Evolutionary conservation across 2,329 filamentous ascomycete species (phyloP), one percentile per base, ranked within the genome.

Genomic region (Escovopsis weberi): DNA sequence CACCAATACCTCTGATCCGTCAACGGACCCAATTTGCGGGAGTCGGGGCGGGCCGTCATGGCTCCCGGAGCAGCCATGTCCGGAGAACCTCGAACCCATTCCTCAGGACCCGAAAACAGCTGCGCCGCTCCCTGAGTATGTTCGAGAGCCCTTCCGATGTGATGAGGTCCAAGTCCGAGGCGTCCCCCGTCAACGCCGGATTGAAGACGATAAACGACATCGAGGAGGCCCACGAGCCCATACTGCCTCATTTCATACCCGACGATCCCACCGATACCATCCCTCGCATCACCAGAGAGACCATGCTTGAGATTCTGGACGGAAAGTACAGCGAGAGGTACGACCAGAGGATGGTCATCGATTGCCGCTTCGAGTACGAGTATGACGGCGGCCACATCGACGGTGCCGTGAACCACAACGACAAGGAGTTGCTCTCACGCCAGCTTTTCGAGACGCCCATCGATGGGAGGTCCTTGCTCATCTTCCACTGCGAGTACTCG

Each of bases 401-500:
- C 51, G 84, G 84, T 15, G 91, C 91, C 37, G 71, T 94, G 64
- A 98, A 98, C 68, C 91, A 87, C 69, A 96, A 94, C 64, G 86
- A 95, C 67, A 95, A 95, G 64, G 89, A 98, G 55, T 67, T 83
- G 47, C 71, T 98, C 45, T 78, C 86, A 8, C 70, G 70, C 43
- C 78, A 88, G 51, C 75, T 98, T 39, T 94, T 98, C 60, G 66
- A 77, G 44, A 71, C 68, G 19, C 70, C 72, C 15, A 76, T 80
- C 54, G 66, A 75, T 38, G 75, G 80, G 40, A 82, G 78, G 51
- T 91, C 87, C 0, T 70, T 95, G 10, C 65, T 98, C 48, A 80
- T 98, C 51, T 85, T 98, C 54, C 91, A 98, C 66, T 98, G 91
- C 74, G 91, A 98, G 65, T 98, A 96, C 65, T 96, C 91, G 32